Percentiles rank a stretch among this genome's conserved stretches.
These are phyloP conservation scores for Tripterygium wilfordii DNA, from an alignment of 177 flowering plant genomes.

Conservation along the genomic window DNA sequence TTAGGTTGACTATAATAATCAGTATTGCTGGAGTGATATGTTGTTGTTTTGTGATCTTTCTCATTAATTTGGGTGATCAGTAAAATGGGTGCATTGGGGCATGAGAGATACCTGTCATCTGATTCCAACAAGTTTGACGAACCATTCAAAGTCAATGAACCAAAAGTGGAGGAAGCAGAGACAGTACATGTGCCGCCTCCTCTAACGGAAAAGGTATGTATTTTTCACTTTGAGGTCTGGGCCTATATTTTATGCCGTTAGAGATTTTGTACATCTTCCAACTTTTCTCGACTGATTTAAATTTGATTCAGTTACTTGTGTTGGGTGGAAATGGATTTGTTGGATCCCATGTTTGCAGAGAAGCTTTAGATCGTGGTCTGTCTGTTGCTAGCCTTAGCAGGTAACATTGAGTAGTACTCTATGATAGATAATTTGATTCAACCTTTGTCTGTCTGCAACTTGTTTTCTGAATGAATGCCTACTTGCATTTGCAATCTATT, in stretches of 20 bases:
- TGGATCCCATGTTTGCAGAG: constrained; percentile 87
- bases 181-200: constrained; percentile 81
- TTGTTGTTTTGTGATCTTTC: not conserved
- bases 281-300: constrained; percentile 1
- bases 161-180: constrained; percentile 91
- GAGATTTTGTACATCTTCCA: not conserved
- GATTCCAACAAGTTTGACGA: constrained; percentile 65
- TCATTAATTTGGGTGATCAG: constrained; percentile 19
- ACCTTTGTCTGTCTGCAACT: too few species aligned
- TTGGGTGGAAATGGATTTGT: constrained; percentile 98
- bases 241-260: not conserved
- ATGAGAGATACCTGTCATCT: constrained; percentile 54
- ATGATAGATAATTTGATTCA: too few species aligned
- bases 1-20: too few species aligned
- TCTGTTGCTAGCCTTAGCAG: constrained; percentile 89
- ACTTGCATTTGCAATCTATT: too few species aligned
- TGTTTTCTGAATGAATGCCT: too few species aligned
- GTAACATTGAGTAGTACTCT: too few species aligned
- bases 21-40: not conserved
- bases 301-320: constrained; percentile 68
- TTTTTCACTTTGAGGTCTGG: too few species aligned
- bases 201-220: constrained; percentile 67
- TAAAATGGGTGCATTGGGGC: constrained; percentile 23
- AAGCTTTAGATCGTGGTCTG: constrained; percentile 72
- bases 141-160: constrained; percentile 67